These are phyloP conservation scores for Fusarium sp. DNA, from an alignment of 2,329 filamentous ascomycete species.

Conservation along the genomic window DNA sequence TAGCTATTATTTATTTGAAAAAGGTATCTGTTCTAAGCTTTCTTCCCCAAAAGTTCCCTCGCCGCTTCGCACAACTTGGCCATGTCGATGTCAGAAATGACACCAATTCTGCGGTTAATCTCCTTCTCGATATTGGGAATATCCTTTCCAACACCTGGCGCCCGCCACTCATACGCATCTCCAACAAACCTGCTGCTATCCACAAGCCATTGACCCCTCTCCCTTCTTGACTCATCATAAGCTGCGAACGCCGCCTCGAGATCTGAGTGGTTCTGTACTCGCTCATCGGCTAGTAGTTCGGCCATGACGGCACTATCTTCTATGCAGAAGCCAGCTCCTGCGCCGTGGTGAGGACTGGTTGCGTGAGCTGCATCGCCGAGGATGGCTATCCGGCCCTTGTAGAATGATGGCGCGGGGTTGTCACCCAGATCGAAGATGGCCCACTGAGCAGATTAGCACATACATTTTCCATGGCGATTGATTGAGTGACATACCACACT, in stretches of 20 bases:
- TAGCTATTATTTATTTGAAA: background rate
- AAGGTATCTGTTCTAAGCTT: background rate
- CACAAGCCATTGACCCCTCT: conserved; percentile 64
- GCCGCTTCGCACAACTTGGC: conserved; percentile 18
- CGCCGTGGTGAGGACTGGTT: conserved; percentile 70
- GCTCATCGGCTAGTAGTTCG: conserved; percentile 60
- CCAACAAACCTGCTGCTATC: conserved; percentile 60
- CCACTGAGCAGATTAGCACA: conserved; percentile 51
- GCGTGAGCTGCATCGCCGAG: conserved; percentile 75
- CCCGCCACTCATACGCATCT: conserved; percentile 61
- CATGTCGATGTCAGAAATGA: conserved; percentile 33
- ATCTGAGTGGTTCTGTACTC: conserved; percentile 51
- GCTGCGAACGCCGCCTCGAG: conserved; percentile 49
- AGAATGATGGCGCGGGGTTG: conserved; percentile 59
- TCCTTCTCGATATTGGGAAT: conserved; percentile 32
- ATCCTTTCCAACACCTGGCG: conserved; percentile 43
- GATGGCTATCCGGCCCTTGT: conserved; percentile 61
- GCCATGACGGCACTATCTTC: conserved; percentile 62
- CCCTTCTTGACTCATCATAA: conserved; percentile 65
- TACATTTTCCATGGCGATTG: background rate
- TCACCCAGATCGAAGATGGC: conserved; percentile 62
- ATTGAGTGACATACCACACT: conserved; percentile 31
- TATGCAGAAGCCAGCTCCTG: conserved; percentile 70
- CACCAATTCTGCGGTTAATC: conserved; percentile 31
- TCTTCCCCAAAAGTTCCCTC: background rate